These are phyloP conservation scores for Leptomonas pyrrhocoris DNA, from an alignment of 208 protist species.

Conservation along the genomic window DNA sequence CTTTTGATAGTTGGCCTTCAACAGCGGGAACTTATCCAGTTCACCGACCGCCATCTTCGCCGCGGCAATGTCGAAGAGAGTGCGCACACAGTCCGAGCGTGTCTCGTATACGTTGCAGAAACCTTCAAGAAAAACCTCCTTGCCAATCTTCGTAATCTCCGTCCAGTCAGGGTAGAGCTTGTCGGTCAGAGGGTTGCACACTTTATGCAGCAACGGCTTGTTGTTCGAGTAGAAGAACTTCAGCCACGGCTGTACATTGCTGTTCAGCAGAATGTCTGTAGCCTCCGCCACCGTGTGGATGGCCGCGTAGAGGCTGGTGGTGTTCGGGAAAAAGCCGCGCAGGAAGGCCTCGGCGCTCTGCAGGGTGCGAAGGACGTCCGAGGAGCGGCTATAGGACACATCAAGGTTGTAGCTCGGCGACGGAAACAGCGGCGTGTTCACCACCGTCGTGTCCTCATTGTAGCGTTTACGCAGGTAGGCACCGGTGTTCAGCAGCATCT, in stretches of 20 bases:
- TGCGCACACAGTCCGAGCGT: conserved; percentile 45
- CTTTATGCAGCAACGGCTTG: conserved; percentile 27
- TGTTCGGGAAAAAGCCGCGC: conserved; percentile 48
- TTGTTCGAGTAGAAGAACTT: conserved; percentile 32
- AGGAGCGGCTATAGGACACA: conserved; percentile 61
- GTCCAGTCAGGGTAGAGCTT: conserved; percentile 39
- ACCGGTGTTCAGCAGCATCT: conserved; percentile 52
- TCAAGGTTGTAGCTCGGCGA: conserved; percentile 50
- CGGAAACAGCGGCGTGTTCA: conserved; percentile 37
- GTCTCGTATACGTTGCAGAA: conserved; percentile 49
- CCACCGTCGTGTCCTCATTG: conserved; percentile 34
- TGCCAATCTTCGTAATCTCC: conserved; percentile 43
- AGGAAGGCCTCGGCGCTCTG: conserved; percentile 62
- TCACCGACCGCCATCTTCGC: conserved; percentile 37
- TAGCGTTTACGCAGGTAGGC: conserved; percentile 46
- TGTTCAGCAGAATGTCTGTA: conserved; percentile 48
- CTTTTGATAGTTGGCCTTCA: conserved; percentile 42
- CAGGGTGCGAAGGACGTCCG: conserved; percentile 59
- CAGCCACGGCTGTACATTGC: conserved; percentile 28
- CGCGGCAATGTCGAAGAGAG: conserved; percentile 55
- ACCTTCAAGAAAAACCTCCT: conserved; percentile 47
- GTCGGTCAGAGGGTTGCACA: conserved; percentile 46
- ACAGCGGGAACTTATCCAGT: conserved; percentile 25
- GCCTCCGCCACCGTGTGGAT: conserved; percentile 44
- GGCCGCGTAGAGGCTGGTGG: conserved; percentile 41